Base-by-base conservation (phyloP, 2,329 filamentous ascomycete species). In the Epichloe gansuensis region DNA sequence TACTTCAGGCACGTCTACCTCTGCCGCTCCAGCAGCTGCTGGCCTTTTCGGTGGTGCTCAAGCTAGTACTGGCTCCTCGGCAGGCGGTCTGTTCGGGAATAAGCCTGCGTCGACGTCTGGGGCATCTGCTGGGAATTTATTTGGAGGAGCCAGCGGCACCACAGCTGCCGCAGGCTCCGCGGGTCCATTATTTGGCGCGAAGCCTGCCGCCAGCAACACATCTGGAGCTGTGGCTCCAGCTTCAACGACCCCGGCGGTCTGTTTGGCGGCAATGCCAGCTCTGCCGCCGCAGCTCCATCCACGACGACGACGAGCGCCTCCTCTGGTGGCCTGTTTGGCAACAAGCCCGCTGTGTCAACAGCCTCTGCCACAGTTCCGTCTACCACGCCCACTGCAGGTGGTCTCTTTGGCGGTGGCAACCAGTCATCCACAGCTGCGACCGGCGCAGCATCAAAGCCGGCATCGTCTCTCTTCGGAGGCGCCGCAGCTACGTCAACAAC, bases 111-210 rank as follows among this genome's bases (percentile, higher is more conserved):
- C 62, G 21, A 46, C 56, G 23, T 47, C 60, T 47, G 58, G 55
- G 35, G 41, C 55, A 15, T 38, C 62, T 34, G 31, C 60, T 2
- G 57, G 58, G n/a, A 56, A 59, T 2, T 54, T 67, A 6, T 66
- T 66, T 52, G 62, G 60, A 39, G 57, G 59, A 3, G 54, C 56
- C 11, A 46, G 59, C 7, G 55, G 50, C 25, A 51, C 55, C 15
- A 58, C 64, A 28, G 53, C 59, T 52, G 50, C 60, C 35, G 42
- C 59, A 34, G 59, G 59, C 37, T 52, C 62, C 31, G 53, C 54
- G 11, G 31, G 31, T 50, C 61, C 65, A 9, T 56, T 75, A 21
- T 77, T 78, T 51, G 67, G 69, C 51, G 60, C 66, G 17, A 74
- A 72, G 60, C 65, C 69, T 39, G 63, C 69, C 9, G 61, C 67